Conservation (phyloP, 345 rosid species). For the Trapa incisa region DNA sequence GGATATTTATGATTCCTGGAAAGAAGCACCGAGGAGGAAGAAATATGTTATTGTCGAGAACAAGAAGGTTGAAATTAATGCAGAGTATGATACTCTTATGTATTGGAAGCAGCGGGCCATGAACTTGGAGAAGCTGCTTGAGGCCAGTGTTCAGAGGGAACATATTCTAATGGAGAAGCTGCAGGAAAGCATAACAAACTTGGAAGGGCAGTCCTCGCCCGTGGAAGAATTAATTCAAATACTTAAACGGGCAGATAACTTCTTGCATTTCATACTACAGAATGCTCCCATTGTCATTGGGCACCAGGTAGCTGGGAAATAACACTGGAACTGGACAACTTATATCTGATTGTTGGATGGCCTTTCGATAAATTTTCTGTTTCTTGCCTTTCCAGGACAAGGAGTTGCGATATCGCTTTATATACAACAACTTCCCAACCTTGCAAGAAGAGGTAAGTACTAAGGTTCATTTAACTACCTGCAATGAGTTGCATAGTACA, state of each 20-base stretch:
- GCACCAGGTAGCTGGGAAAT: conserved; percentile 49
- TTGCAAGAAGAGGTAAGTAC: conserved; percentile 55
- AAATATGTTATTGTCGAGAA: conserved; percentile 33
- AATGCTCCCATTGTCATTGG: conserved; percentile 91
- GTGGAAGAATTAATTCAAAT: conserved; percentile 79
- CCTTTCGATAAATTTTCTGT: neutral
- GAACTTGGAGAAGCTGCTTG: conserved; percentile 53
- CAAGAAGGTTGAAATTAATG: conserved; percentile 49
- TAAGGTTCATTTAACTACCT: neutral
- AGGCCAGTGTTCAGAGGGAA: conserved; percentile 68
- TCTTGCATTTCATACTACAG: conserved; percentile 85
- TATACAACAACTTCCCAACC: conserved; percentile 83
- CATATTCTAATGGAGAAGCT: conserved; percentile 51
- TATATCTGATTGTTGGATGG: neutral
- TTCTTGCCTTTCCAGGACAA: conserved; percentile 48
- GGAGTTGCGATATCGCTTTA: conserved; percentile 77
- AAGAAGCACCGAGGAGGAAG: conserved; percentile 44
- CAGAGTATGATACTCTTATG: conserved; percentile 52
- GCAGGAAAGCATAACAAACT: conserved; percentile 44
- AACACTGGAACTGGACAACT: neutral
- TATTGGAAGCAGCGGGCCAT: conserved; percentile 72
- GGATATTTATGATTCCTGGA: conserved; percentile 33
- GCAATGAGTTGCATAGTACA: neutral
- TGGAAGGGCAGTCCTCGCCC: conserved; percentile 67
- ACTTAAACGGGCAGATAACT: conserved; percentile 80